Percentiles rank a stretch among this genome's conserved stretches.
These are phyloP conservation scores for Fomitopsis pulvina DNA, from an alignment of 768 basidiomycete species.

Conservation along the genomic window DNA sequence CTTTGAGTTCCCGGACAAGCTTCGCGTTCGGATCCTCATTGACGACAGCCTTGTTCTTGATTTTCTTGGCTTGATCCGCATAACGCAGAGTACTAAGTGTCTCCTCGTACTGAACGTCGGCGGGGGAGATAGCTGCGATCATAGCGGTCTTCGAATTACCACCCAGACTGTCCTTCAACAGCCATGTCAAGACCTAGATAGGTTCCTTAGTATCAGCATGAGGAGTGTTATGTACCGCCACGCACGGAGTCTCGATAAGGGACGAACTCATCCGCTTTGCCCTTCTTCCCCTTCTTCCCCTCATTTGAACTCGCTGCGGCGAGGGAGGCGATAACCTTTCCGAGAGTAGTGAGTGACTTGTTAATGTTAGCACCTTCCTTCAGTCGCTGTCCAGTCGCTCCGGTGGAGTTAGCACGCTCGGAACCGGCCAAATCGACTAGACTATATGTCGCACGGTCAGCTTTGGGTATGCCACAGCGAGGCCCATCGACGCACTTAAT, in stretches of 20 bases:
- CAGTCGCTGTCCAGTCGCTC: slow-evolving; percentile 90
- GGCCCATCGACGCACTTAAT: slow-evolving; percentile 76
- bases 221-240: slow-evolving; percentile 6
- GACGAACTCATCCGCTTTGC: slow-evolving; percentile 85
- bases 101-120: slow-evolving; percentile 84
- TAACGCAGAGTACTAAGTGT: slow-evolving; percentile 95
- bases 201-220: not conserved
- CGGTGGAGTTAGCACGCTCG: slow-evolving; percentile 95
- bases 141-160: slow-evolving; percentile 98
- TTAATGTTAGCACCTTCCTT: slow-evolving; percentile 99
- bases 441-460: slow-evolving; percentile 30
- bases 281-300: slow-evolving; percentile 68
- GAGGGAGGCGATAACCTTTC: slow-evolving; percentile 93
- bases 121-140: slow-evolving; percentile 99
- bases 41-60: slow-evolving; percentile 98
- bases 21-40: slow-evolving; percentile 99
- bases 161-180: slow-evolving; percentile 95
- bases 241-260: slow-evolving; percentile 96
- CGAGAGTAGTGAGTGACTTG: slow-evolving; percentile 95
- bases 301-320: slow-evolving; percentile 54
- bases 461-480: no score
- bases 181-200: slow-evolving; percentile 87
- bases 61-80: slow-evolving; percentile 99
- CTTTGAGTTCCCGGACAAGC: slow-evolving; percentile 97
- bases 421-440: slow-evolving; percentile 96